These are phyloP conservation scores for Sugiyamaella pinicola DNA, from an alignment of 1,139 yeast genomes.

Conservation along the genomic window DNA sequence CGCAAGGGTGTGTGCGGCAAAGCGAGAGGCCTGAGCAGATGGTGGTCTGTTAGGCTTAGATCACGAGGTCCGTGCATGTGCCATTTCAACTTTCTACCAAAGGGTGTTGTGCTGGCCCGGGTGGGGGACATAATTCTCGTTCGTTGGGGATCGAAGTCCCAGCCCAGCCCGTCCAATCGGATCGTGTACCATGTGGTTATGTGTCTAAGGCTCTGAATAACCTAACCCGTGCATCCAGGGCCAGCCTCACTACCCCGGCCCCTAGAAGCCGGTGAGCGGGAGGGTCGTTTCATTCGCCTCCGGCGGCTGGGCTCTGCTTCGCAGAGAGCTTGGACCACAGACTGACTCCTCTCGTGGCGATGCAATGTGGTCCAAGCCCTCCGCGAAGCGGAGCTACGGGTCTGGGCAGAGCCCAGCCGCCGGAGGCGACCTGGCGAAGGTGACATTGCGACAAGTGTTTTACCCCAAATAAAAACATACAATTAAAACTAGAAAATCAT, in stretches of 20 bases:
- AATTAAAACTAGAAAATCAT: slow-evolving; percentile 2
- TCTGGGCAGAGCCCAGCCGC: not conserved
- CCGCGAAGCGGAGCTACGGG: not conserved
- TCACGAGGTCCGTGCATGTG: slow-evolving; percentile 10
- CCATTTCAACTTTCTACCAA: not conserved
- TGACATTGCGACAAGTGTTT: no score
- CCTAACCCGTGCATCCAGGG: no score
- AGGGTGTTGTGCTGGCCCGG: no score
- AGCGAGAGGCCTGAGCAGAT: not conserved
- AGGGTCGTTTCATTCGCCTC: not conserved
- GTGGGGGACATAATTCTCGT: not conserved
- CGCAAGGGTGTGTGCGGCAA: not conserved
- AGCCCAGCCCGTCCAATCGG: not conserved
- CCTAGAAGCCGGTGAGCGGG: not conserved
- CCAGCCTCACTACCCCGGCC: no score
- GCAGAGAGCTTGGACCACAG: no score
- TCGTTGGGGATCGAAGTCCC: not conserved
- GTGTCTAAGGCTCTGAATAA: no score
- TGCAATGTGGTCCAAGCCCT: no score
- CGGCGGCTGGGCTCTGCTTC: not conserved
- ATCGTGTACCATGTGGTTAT: not conserved
- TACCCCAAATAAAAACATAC: not conserved
- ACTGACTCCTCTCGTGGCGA: no score
- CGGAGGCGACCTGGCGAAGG: not conserved
- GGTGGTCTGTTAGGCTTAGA: not conserved